Conservation (phyloP, 2,329 filamentous ascomycete genomes). For the Arthroderma sp. region DNA sequence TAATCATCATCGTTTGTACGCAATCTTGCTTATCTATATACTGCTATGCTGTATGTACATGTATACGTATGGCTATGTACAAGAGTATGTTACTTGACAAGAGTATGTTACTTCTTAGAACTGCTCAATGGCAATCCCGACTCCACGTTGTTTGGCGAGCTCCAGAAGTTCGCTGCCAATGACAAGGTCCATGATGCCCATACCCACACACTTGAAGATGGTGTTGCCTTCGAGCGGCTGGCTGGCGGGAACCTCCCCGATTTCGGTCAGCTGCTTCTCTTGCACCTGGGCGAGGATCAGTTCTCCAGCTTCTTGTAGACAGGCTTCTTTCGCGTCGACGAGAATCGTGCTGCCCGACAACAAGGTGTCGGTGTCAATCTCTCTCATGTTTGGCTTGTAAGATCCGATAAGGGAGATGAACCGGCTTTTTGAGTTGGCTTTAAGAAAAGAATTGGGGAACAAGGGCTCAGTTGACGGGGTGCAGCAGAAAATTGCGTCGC, state of each 20-base stretch:
- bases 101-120: conserved; percentile 18
- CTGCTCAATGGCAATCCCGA: conserved; percentile 25
- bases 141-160: conserved; percentile 19
- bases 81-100: too few relatives aligned
- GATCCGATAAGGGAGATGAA: conserved; percentile 42
- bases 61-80: too few relatives aligned
- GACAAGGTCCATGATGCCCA: conserved; percentile 39
- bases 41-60: too few relatives aligned
- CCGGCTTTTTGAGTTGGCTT: conserved; percentile 21
- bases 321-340: conserved; percentile 45
- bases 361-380: conserved; percentile 34
- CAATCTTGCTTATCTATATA: too few relatives aligned
- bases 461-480: conserved; percentile 35
- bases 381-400: conserved; percentile 42
- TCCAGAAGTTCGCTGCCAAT: conserved; percentile 30
- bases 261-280: conserved; percentile 28
- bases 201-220: conserved; percentile 39
- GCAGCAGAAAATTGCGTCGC: conserved; percentile 38
- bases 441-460: conserved; percentile 28
- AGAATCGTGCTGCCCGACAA: conserved; percentile 50
- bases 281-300: conserved; percentile 28
- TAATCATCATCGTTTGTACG: too few relatives aligned
- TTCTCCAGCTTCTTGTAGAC: conserved; percentile 35
- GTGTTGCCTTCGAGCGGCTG: conserved; percentile 23
- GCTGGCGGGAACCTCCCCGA: conserved; percentile 18